Percentiles rank a stretch among this genome's conserved stretches.
These are phyloP conservation scores for Colletotrichum coccodes DNA, from an alignment of 2,329 filamentous ascomycete genomes.

Conservation along the genomic window DNA sequence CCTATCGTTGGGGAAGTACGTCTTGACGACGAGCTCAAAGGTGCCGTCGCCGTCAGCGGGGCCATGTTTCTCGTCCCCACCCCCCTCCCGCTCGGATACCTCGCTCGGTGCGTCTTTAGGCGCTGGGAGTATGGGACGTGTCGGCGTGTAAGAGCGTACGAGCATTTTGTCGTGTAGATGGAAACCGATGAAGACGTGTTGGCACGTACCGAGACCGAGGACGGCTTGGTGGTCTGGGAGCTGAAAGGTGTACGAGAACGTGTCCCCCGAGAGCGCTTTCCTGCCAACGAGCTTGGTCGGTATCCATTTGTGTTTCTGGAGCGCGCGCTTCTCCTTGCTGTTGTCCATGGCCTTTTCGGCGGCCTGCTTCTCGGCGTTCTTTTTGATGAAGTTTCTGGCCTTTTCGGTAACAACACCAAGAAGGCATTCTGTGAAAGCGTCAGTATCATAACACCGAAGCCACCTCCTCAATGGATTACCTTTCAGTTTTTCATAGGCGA, in stretches of 20 bases:
- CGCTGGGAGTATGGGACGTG: constrained; percentile 50
- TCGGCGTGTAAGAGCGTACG: constrained; percentile 61
- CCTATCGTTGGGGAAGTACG: constrained; percentile 56
- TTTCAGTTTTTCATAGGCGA: constrained; percentile 58
- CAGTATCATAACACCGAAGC: not conserved
- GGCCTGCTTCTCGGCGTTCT: constrained; percentile 50
- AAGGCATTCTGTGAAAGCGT: constrained; percentile 52
- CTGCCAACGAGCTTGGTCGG: constrained; percentile 52
- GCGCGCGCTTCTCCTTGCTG: constrained; percentile 42
- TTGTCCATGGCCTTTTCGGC: constrained; percentile 46
- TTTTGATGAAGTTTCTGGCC: constrained; percentile 55
- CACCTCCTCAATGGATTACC: constrained; percentile 36
- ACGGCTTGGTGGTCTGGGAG: constrained; percentile 50
- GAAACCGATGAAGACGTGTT: constrained; percentile 64
- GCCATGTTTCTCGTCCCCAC: not conserved
- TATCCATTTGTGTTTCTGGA: constrained; percentile 58
- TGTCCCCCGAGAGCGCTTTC: constrained; percentile 53
- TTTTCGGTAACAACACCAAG: constrained; percentile 61
- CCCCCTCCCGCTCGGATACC: not conserved
- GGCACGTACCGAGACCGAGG: constrained; percentile 59
- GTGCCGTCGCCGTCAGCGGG: constrained; percentile 49
- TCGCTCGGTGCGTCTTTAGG: not conserved
- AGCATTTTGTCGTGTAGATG: constrained; percentile 62
- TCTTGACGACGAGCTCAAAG: constrained; percentile 61
- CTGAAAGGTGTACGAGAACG: constrained; percentile 56